phyloP scores from a whole-genome alignment of 495 filamentous ascomycete species.

The Neurospora sp. region DNA sequence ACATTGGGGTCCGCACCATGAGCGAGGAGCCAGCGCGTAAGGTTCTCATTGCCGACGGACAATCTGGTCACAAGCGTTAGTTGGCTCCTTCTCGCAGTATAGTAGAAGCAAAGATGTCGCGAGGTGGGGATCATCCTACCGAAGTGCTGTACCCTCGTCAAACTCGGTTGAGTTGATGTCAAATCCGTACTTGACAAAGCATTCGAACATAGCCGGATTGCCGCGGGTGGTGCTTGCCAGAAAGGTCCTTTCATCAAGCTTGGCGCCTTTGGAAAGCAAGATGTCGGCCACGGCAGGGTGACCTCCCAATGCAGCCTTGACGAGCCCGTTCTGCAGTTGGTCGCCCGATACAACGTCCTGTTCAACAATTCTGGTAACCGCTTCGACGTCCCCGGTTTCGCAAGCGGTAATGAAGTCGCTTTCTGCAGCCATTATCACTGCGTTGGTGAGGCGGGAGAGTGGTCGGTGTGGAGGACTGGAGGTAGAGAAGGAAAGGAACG shows the following conservation, averaged over 20 bases:
- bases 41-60: neutral
- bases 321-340: neutral
- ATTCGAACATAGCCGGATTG: neutral
- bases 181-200: neutral
- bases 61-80: neutral
- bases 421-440: neutral
- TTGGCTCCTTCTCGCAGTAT: neutral
- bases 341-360: neutral
- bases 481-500: neutral
- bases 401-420: neutral
- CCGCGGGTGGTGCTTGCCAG: neutral
- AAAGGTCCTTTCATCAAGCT: neutral
- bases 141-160: neutral
- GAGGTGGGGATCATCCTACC: neutral
- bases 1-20: neutral
- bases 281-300: neutral
- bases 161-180: neutral
- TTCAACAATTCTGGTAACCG: neutral
- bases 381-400: neutral
- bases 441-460: neutral
- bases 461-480: accelerated
- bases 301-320: neutral
- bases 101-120: neutral
- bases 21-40: neutral
- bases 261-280: neutral